Conservation (phyloP, 2,329 filamentous ascomycete genomes). For the Incumbomyces delicatus region DNA sequence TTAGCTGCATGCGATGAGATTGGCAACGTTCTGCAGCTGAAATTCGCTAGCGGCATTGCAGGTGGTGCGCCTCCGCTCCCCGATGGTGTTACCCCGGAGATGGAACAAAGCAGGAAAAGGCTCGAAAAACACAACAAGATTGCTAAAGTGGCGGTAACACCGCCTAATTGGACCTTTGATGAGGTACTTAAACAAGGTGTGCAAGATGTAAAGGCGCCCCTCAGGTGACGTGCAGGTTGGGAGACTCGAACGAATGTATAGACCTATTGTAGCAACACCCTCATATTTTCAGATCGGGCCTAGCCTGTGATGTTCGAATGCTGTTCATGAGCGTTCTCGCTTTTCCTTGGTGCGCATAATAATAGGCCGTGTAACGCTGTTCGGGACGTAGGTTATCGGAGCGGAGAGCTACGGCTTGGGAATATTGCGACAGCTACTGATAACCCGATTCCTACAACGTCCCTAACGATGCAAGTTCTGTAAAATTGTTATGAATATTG, state of each 20-base stretch:
- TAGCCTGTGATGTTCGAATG: not conserved
- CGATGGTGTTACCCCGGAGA: conserved; percentile 59
- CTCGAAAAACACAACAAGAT: conserved; percentile 38
- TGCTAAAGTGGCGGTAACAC: conserved; percentile 37
- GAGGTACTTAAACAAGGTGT: conserved; percentile 65
- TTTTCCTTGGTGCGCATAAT: not conserved
- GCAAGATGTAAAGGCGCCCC: conserved; percentile 61
- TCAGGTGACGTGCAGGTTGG: conserved; percentile 43
- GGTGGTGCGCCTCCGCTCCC: conserved; percentile 72
- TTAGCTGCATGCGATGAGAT: conserved; percentile 81
- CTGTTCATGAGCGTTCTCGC: conserved; percentile 6
- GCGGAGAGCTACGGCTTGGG: no score
- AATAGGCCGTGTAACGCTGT: not conserved
- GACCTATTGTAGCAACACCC: not conserved
- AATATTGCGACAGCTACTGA: no score
- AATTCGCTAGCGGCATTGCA: conserved; percentile 92
- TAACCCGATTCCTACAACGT: no score
- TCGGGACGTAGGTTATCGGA: no score
- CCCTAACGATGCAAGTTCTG: no score
- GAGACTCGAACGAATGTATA: not conserved
- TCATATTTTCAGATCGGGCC: not conserved
- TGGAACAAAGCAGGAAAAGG: conserved; percentile 57
- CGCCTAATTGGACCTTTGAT: conserved; percentile 70
- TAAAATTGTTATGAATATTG: no score
- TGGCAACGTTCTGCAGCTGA: conserved; percentile 83